Evolutionary conservation across 2,329 filamentous ascomycete species (phyloP), one percentile per base, ranked within the genome.

Genomic region (Neonectria hederae): DNA sequence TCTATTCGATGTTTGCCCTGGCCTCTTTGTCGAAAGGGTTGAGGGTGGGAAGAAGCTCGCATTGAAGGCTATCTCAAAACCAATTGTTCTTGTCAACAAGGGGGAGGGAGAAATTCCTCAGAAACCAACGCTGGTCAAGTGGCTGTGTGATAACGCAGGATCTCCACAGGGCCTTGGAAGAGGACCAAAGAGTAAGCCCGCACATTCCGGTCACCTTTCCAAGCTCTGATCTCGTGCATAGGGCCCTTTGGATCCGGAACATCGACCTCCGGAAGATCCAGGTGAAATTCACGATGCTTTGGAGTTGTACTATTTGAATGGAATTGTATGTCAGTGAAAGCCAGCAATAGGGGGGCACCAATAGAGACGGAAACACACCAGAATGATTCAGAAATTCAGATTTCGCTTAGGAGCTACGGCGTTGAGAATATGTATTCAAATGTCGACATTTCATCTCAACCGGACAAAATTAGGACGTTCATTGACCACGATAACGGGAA

Each of bases 1-100:
- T 56, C 55, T 80, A 14, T 79, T 80, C 58, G 78, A 80, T 38
- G 67, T 79, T 45, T 76, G 76, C 6, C 78, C 78, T 0, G 78
- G 78, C 1, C 64, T 80, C 40, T 80, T 80, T 53, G 77, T 80
- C 7, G 78, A 80, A 57, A 74, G 76, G 54, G 61, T 80, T 7
- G 74, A 78, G 6, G 69, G 67, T 2, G 76, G 76, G 22, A 77
- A 73, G 67, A 80, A 78, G 62, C 65, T 70, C 43, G 65, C 68
- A 7, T 56, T 74, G 28, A 79, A 74, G 67, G 71, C 76, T n/a
- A 73, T 80, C 21, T 75, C 69, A 56, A 74, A 73, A 30, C 78
- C 78, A 13, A 77, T 65, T 17, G 78, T 80, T 10, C 70, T 80
- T 22, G 70, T 79, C 13, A 72, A 74, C 60, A 72, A 72, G 43